Evolutionary conservation across 768 basidiomycete genomes (phyloP).

Genomic region (Psilocybe sp.): DNA sequence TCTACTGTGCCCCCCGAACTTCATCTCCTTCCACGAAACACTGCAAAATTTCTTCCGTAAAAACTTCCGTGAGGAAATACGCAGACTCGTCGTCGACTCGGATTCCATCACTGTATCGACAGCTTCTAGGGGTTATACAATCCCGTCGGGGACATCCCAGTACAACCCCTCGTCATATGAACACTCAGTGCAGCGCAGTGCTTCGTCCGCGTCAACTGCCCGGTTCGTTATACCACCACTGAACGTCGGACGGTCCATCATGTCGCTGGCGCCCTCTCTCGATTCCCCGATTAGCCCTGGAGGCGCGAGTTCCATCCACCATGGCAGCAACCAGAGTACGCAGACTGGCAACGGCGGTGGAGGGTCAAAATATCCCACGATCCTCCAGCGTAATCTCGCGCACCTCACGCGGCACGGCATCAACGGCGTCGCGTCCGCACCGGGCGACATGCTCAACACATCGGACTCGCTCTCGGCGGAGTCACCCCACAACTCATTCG

Average conservation of each 20-base stretch:
- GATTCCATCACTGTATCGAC: constrained; percentile 44
- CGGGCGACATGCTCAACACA: constrained; percentile 52
- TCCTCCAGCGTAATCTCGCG: constrained; percentile 76
- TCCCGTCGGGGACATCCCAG: constrained; percentile 29
- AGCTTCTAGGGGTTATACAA: constrained; percentile 27
- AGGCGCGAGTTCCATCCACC: constrained; percentile 31
- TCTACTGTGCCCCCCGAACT: constrained; percentile 79
- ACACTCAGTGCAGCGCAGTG: constrained; percentile 42
- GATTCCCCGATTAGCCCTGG: constrained; percentile 27
- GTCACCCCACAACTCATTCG: constrained; percentile 73
- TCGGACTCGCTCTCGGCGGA: constrained; percentile 61
- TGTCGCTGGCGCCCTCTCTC: constrained; percentile 45
- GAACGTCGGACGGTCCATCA: constrained; percentile 42
- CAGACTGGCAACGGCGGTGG: neutral
- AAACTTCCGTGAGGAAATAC: constrained; percentile 82
- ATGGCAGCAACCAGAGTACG: constrained; percentile 21
- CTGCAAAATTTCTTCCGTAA: constrained; percentile 82
- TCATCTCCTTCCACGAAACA: constrained; percentile 90
- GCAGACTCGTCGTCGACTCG: constrained; percentile 63
- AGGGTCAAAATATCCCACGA: constrained; percentile 53
- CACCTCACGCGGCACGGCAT: constrained; percentile 82
- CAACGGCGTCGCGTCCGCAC: constrained; percentile 76
- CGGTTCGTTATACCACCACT: constrained; percentile 52
- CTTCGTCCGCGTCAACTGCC: constrained; percentile 43
- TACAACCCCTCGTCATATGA: constrained; percentile 51